Percentiles rank a stretch among this genome's conserved stretches.
These are phyloP conservation scores for Actinomucor elegans DNA, from an alignment of 371 early-diverging fungal genomes.

Conservation along the genomic window DNA sequence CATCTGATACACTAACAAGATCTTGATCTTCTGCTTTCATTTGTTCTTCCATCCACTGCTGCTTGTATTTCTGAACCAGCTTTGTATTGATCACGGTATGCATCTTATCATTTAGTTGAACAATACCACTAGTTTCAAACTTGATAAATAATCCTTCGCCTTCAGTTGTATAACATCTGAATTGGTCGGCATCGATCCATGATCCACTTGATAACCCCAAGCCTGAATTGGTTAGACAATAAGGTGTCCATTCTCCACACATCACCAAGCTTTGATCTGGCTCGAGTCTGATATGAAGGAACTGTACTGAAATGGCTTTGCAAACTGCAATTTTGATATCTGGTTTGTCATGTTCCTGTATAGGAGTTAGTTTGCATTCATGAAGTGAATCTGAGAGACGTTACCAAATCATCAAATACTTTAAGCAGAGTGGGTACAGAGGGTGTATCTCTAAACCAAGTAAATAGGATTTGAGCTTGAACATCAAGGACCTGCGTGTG, in stretches of 20 bases:
- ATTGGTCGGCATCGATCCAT: slow-evolving; percentile 8
- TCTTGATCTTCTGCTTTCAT: slow-evolving; percentile 20
- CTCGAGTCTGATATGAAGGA: neutral
- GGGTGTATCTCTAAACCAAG: slow-evolving; percentile 17
- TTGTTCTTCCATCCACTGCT: slow-evolving; percentile 29
- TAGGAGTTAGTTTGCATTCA: too few species aligned
- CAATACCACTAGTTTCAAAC: neutral
- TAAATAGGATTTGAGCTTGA: neutral
- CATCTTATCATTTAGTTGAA: neutral
- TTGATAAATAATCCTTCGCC: slow-evolving; percentile 14
- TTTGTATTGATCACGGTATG: neutral
- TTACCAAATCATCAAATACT: slow-evolving; percentile 6
- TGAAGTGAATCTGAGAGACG: too few species aligned
- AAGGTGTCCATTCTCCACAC: slow-evolving; percentile 6
- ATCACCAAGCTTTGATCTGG: neutral
- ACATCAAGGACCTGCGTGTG: slow-evolving; percentile 2
- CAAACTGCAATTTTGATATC: slow-evolving; percentile 16
- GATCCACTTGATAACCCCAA: slow-evolving; percentile 18
- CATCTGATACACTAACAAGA: slow-evolving; percentile 15
- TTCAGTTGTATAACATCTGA: slow-evolving; percentile 18
- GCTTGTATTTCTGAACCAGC: slow-evolving; percentile 16
- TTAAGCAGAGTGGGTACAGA: slow-evolving; percentile 10
- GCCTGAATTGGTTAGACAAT: slow-evolving; percentile 1
- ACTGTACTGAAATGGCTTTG: slow-evolving; percentile 5
- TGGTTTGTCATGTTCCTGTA: too few species aligned